phyloP scores from a whole-genome alignment of 108 stramenopile species.

The Skeletonema costatum region DNA sequence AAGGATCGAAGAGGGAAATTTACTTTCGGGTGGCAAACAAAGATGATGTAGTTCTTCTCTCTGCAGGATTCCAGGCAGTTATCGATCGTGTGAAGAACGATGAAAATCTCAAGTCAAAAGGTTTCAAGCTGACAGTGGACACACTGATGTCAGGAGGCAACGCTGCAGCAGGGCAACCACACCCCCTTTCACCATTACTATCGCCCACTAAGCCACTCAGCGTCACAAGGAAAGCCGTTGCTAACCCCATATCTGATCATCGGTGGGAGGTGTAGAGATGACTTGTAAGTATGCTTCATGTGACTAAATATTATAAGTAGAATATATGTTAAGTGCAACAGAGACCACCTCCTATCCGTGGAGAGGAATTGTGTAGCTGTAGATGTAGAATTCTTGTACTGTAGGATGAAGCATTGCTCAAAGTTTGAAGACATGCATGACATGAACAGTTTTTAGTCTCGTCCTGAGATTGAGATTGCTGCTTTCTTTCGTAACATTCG shows the following conservation, averaged over 20 bases:
- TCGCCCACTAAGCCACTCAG: conserved; percentile 22
- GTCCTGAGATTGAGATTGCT: too few relatives aligned
- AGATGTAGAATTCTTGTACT: too few relatives aligned
- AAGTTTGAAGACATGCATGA: too few relatives aligned
- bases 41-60: conserved; percentile 36
- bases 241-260: conserved; percentile 1
- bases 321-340: neutral
- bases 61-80: conserved; percentile 47
- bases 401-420: too few relatives aligned
- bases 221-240: conserved; percentile 2
- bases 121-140: neutral
- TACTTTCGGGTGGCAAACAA: conserved; percentile 39
- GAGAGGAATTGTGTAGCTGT: too few relatives aligned
- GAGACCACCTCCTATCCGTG: neutral
- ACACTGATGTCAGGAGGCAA: conserved; percentile 7
- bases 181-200: neutral
- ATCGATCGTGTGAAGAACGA: conserved; percentile 42
- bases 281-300: neutral
- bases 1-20: conserved; percentile 41
- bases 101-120: conserved; percentile 9
- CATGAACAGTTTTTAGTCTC: too few relatives aligned
- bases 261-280: conserved; percentile 21
- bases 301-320: neutral
- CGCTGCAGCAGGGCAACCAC: neutral
- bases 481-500: too few relatives aligned